Conservation (phyloP, 257 asterid genomes). For the Apocynum venetum region DNA sequence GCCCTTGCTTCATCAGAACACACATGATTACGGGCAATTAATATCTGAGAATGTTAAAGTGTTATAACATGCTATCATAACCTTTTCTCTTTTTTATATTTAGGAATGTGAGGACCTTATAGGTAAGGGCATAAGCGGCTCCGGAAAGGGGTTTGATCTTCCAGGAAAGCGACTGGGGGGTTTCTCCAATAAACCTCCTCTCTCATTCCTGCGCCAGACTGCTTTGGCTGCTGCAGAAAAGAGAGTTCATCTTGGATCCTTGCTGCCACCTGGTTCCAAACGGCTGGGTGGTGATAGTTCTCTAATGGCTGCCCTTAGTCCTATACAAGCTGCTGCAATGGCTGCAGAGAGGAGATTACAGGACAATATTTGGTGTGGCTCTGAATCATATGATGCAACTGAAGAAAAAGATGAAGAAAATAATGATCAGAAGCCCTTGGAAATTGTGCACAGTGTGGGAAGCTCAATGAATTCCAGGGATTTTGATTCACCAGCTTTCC, state of each 20-base stretch:
- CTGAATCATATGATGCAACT: constrained; percentile 52
- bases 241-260: constrained; percentile 55
- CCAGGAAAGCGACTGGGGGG: constrained; percentile 92
- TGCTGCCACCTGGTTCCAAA: constrained; percentile 83
- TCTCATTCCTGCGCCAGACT: constrained; percentile 58
- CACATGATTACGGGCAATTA: neutral
- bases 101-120: constrained; percentile 91
- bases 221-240: constrained; percentile 83
- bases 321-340: constrained; percentile 96
- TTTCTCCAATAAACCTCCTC: constrained; percentile 39
- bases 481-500: constrained; percentile 21
- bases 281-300: constrained; percentile 80
- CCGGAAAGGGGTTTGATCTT: constrained; percentile 85
- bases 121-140: constrained; percentile 65
- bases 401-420: constrained; percentile 65
- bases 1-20: neutral
- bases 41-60: neutral
- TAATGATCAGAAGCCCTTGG: constrained; percentile 31
- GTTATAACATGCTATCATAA: neutral
- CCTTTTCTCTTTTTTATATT: neutral
- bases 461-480: constrained; percentile 21
- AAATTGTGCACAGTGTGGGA: constrained; percentile 34
- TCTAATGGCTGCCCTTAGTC: constrained; percentile 69
- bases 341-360: constrained; percentile 93
- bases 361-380: constrained; percentile 93